Evolutionary conservation across 2,329 filamentous ascomycete species (phyloP).

Genomic region (Talaromyces sp.): DNA sequence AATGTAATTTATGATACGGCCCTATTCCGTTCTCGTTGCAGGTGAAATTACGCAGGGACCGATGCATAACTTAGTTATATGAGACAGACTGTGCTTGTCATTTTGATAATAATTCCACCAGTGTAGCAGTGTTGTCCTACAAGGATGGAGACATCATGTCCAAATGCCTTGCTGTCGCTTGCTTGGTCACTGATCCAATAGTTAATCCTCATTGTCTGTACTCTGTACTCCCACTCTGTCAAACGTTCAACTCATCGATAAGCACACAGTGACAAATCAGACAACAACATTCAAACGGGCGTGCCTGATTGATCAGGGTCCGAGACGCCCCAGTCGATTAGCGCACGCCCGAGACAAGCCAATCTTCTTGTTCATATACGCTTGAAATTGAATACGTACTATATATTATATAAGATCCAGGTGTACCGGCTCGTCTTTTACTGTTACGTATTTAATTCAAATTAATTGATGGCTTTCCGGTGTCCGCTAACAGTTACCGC

Average conservation of each 20-base stretch:
- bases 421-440: too few relatives aligned
- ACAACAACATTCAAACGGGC: neutral
- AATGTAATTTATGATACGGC: slow-evolving; percentile 5
- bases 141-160: too few relatives aligned
- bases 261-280: neutral
- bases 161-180: too few relatives aligned
- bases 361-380: neutral
- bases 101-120: too few relatives aligned
- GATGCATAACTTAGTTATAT: too few relatives aligned
- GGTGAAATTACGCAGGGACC: neutral
- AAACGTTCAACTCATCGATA: neutral
- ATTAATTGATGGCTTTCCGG: too few relatives aligned
- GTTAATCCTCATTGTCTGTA: neutral
- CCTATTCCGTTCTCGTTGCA: neutral
- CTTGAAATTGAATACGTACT: too few relatives aligned
- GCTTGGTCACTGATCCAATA: too few relatives aligned
- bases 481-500: neutral
- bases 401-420: too few relatives aligned
- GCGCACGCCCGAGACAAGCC: slow-evolving; percentile 13
- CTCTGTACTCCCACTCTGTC: neutral
- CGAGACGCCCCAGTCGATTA: slow-evolving; percentile 1
- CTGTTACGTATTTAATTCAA: too few relatives aligned
- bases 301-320: neutral
- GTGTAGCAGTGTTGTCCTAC: too few relatives aligned
- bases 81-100: too few relatives aligned